A percentile compares a stretch with the other conserved stretches of the same genome.
phyloP scores from a whole-genome alignment of 202 grass and related monocot genomes.

The Zoysia matrella region DNA sequence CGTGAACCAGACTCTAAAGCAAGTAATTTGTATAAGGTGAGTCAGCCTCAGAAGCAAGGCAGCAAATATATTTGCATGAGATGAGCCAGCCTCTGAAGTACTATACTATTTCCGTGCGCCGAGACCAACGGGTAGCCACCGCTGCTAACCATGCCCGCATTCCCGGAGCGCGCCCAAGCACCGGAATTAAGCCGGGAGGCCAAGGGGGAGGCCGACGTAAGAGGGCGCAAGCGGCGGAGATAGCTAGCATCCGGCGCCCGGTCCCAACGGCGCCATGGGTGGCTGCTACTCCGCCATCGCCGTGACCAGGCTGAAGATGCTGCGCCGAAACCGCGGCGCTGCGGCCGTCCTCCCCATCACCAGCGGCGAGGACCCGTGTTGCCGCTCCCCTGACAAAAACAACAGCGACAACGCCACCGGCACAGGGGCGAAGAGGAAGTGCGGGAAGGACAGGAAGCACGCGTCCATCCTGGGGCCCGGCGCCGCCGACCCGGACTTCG shows the following conservation, averaged over 20 bases:
- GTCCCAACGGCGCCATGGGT: conserved; percentile 63
- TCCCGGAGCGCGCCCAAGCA: background rate
- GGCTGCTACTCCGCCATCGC: conserved; percentile 77
- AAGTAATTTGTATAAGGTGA: no score
- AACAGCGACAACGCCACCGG: background rate
- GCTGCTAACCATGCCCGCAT: background rate
- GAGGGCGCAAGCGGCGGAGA: conserved; percentile 43
- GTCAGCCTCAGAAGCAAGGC: no score
- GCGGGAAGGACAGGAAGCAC: conserved; percentile 13
- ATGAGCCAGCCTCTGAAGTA: no score
- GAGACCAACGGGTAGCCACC: conserved; percentile 36
- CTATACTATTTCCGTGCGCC: background rate
- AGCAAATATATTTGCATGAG: no score
- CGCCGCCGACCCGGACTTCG: conserved; percentile 42
- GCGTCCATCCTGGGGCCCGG: conserved; percentile 34
- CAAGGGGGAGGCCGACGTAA: conserved; percentile 2
- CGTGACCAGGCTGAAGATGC: conserved; percentile 40
- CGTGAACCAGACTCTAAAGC: no score
- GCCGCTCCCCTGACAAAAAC: background rate
- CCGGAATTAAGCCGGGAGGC: conserved; percentile 14
- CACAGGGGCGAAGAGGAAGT: background rate
- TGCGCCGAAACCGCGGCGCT: conserved; percentile 19
- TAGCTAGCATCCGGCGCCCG: conserved; percentile 43
- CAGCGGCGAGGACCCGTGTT: conserved; percentile 33
- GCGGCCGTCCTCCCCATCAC: conserved; percentile 46